Evolutionary conservation across 331 rosid species (phyloP), one percentile per base, ranked within the genome.

Genomic region (Acacia concinna): DNA sequence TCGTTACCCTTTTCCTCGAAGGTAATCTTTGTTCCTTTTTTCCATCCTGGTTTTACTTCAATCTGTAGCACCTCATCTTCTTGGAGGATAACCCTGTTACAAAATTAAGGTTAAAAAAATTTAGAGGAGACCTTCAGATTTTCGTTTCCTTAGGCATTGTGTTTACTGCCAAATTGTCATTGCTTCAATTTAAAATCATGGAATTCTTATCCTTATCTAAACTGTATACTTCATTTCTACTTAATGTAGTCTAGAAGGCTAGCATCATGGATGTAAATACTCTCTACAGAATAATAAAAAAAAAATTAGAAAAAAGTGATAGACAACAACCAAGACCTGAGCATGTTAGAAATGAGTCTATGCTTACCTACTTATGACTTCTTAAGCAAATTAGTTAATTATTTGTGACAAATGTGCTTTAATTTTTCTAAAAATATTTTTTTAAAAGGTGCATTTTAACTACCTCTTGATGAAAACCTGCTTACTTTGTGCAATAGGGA

Each of bases 1-100:
- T 93, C 98, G 47, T 93, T 93, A 6, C 99, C 99, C 43, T 88
- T 93, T 56, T 92, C 97, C 74, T 93, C 97, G 60, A 96, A 91
- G 74, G 90, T 86, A 18, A 96, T 87, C 88, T 81, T 93, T 17
- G 94, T 96, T 81, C 98, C 97, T 84, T 82, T 85, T 86, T 79
- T 93, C 97, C 97, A 96, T 76, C 99, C 99, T 2, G 99, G 93
- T 75, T 89, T 90, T 77, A 96, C 90, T 32, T 89, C 90, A 70
- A 96, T 81, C 72, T 74, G 71, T 17, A 95, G 40, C 28, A 64
- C 41, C 76, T 92, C 94, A 71, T 91, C 89, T 79, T 95, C 88
- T 86, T 87, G 84, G 79, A 93, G 69, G 3, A 92, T 86, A 38
- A 88, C 83, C 87, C 98, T 96, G 89, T 82, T 72, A 71, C 66